Evolutionary conservation across 192 early-diverging fungal species (phyloP).

Genomic region (Paraglomus brasilianum): DNA sequence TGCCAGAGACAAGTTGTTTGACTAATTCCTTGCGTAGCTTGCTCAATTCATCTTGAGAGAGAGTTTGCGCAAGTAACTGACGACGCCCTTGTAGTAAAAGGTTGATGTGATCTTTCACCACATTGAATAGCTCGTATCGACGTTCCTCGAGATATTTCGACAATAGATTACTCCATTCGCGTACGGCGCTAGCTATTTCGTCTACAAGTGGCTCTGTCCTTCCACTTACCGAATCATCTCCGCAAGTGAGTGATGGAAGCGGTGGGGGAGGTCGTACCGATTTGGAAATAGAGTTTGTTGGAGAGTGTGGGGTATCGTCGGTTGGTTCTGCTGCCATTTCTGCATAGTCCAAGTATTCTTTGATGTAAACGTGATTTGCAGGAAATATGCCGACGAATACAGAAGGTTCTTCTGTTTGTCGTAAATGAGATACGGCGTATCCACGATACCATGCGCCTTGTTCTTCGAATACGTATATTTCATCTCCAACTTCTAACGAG

Average conservation of each 20-base stretch:
- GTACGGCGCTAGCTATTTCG: constrained; percentile 61
- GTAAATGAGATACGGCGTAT: constrained; percentile 53
- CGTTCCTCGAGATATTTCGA: constrained; percentile 52
- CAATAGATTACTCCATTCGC: constrained; percentile 60
- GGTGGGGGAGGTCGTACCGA: constrained; percentile 35
- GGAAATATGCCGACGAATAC: constrained; percentile 55
- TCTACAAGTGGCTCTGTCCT: constrained; percentile 60
- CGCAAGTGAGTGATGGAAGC: constrained; percentile 42
- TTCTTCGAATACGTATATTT: constrained; percentile 57
- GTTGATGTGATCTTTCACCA: constrained; percentile 55
- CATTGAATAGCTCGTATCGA: constrained; percentile 52
- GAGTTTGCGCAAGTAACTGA: constrained; percentile 57
- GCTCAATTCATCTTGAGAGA: constrained; percentile 58
- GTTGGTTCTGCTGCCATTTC: constrained; percentile 8
- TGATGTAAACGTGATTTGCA: constrained; percentile 51
- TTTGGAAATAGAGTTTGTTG: neutral
- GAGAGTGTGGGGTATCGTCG: neutral
- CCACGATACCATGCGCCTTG: constrained; percentile 59
- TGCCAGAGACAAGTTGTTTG: constrained; percentile 53
- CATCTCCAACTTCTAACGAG: constrained; percentile 53
- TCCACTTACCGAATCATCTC: constrained; percentile 54
- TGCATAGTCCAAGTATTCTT: constrained; percentile 41
- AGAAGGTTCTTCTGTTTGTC: constrained; percentile 38
- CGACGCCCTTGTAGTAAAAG: constrained; percentile 58
- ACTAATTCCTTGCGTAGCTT: constrained; percentile 55